Evolutionary conservation across 768 basidiomycete species (phyloP), one percentile per base, ranked within the genome.

Genomic region (Saitozyma sp.): DNA sequence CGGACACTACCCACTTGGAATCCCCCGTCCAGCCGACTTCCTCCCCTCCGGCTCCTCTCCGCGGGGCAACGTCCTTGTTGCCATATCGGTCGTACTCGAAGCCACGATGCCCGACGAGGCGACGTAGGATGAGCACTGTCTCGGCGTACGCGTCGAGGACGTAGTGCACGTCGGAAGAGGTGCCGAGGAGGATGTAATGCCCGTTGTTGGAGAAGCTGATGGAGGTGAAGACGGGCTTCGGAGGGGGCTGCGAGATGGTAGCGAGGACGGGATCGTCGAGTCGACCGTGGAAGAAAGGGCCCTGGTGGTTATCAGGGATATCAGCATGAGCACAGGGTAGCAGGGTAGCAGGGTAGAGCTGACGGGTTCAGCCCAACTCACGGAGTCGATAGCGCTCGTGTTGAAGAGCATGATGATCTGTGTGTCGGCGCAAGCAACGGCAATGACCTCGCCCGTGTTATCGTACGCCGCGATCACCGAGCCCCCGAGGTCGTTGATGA

Each of bases 11-110:
- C 71, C 85, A 99, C 78, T 90, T 90, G 79, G 92, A 92, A 78
- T 99, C 95, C 0, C 92, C 90, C 3, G 91, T 93, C 91, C 92
- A 98, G 10, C 85, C 85, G 5, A 94, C 89, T 81, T 98, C 96
- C 76, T 97, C 92, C 11, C 94, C 91, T 63, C 92, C 94, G 59
- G 85, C 86, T 1, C 92, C 93, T 67, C 88, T 87, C 14, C 58
- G 83, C 75, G 56, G 91, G 86, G 77, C 88, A 84, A 69, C 87
- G 53, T 67, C 65, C 51, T 65, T 62, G 4, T 64, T 54, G 81
- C 86, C 46, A 77, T 78, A 43, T 78, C 82, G 63, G 50, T 88
- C 85, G 20, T 89, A 84, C 79, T 94, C 94, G 40, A 98, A 80
- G 3, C 92, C 94, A 3, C 84, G 79, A 69, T 90, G 89, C 0